Evolutionary conservation across 345 rosid genomes (phyloP), one percentile per base, ranked within the genome.

Genomic region (Combretum micranthum): DNA sequence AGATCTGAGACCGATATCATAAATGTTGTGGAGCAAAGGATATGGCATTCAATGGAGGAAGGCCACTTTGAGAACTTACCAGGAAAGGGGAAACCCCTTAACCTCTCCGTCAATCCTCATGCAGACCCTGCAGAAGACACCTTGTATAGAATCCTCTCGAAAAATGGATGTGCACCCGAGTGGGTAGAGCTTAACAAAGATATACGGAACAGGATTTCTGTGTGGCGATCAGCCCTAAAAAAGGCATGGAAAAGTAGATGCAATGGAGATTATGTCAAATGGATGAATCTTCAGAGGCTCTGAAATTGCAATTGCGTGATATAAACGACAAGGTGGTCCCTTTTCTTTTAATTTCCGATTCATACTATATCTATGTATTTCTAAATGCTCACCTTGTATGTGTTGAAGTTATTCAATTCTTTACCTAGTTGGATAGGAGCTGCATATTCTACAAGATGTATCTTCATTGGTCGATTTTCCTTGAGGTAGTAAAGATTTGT

Each of bases 21-120:
- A 50, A 81, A 83, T 52, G 79, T 92, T 42, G 96, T 92, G 14
- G 98, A 92, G 84, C 98, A 73, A 52, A 80, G 93, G 69, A 88
- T 92, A 73, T 92, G 93, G 96, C 92, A 80, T 64, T 92, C 98
- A 0, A 92, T 92, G 95, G 90, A 88, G 70, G 96, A 88, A 74
- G 98, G 98, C 42, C 81, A 92, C 13, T 88, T 92, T 49, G 95
- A 92, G 76, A 92, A 92, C 62, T 80, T 92, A 59, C 82, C 95
- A 1, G 96, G 98, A 50, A 88, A 86, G 69, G 98, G 96, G 43
- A 92, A 92, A 62, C 98, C 96, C 1, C 79, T 92, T 43, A 80
- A 83, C 61, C 83, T 88, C 11, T 56, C 51, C 42, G 53, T 75
- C 3, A 83, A 86, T 72, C 88, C 98, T 42, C 96, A 88, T 13